Base-by-base conservation (phyloP, 2,329 filamentous ascomycete species). In the Parascedosporium putredinis region DNA sequence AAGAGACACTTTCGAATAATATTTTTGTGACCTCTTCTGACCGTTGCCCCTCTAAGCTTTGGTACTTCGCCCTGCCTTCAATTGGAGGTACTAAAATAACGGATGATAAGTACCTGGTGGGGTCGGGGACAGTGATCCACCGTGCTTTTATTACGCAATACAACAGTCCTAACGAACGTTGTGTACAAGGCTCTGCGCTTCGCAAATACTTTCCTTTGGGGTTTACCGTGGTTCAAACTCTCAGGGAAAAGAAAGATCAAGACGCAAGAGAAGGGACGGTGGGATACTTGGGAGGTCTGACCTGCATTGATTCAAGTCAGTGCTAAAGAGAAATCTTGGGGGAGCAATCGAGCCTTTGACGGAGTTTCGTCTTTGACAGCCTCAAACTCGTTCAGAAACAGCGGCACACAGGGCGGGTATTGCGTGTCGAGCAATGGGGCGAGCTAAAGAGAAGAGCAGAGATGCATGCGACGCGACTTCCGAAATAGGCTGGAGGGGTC, bases 401-500 rank as follows among this genome's bases (percentile, higher is more conserved):
- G 27, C 27, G 27, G 27, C 12, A 12, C 7, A 31, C 6, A 31
- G 27, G 27, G n/a, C n/a, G n/a, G n/a, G n/a, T n/a, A n/a, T n/a
- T n/a, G n/a, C n/a, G 4, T 42, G 9, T 10, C 16, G n/a, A 10
- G 18, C 20, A 7, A 20, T 7, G 18, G 20, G 23, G 16, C 20
- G 23, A 42, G 36, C n/a, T n/a, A 12, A 42, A 5, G 38, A 42
- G 23, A 42, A 42, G 10, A 23, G 10, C 7, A 20, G 14, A 20
- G 20, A 3, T 9, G 18, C 38, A 42, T 16, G 38, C 38, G 38
- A 42, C 38, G 23, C 20, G 38, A 16, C 16, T 42, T 42, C 20
- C 18, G 38, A 20, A 42, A 20, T 12, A 42, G 38, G 38, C 38
- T 42, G 38, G 38, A 42, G 38, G 38, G 38, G 38, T 42, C 38